Conservation (phyloP, 495 filamentous ascomycete species). For the Penicillium mononematosum region DNA sequence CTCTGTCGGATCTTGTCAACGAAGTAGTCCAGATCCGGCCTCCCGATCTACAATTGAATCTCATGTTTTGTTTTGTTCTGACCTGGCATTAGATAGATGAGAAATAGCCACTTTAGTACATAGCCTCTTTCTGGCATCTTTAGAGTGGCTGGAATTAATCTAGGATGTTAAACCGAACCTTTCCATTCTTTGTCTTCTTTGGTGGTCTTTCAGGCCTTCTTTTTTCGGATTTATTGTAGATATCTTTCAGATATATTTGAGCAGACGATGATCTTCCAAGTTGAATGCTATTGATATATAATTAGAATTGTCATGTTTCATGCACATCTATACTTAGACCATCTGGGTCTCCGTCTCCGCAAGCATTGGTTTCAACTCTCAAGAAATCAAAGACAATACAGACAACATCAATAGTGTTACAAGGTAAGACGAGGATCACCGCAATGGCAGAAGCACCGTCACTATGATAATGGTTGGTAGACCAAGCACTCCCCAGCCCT, state of each 20-base stretch:
- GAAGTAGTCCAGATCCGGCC: constrained; percentile 4
- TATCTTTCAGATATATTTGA: too few relatives aligned
- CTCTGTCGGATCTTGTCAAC: background rate
- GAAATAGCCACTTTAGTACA: background rate
- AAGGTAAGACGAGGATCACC: background rate
- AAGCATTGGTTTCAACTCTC: background rate
- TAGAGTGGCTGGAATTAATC: too few relatives aligned
- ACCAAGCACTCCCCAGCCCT: background rate
- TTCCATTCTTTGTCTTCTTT: too few relatives aligned
- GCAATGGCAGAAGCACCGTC: background rate
- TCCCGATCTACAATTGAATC: background rate
- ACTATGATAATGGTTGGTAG: background rate
- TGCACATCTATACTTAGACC: constrained; percentile 2
- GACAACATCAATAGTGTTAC: background rate
- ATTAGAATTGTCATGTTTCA: constrained; percentile 1
- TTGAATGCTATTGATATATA: background rate
- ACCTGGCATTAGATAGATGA: background rate
- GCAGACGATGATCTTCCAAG: background rate
- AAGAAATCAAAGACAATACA: background rate
- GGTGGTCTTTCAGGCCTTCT: too few relatives aligned
- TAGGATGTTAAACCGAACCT: background rate
- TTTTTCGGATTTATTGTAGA: too few relatives aligned
- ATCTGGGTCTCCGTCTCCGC: constrained; percentile 1
- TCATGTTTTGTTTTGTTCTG: background rate
- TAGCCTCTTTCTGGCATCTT: background rate